Evolutionary conservation across 768 basidiomycete genomes (phyloP), one percentile per base, ranked within the genome.

Genomic region (Cystofilobasidium macerans): DNA sequence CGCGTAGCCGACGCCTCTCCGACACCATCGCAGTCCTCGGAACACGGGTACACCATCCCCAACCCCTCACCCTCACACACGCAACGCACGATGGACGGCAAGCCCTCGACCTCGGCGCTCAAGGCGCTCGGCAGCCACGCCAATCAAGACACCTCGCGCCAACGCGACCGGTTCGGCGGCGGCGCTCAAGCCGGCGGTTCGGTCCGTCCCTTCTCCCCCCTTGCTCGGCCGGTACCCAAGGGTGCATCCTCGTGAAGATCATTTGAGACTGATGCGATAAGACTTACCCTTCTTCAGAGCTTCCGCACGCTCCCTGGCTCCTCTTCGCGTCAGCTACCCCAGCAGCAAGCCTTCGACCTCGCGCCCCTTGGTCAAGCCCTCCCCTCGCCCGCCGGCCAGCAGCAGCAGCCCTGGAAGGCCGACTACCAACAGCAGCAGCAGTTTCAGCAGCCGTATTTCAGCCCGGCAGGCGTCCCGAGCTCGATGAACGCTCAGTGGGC

Each of bases 311-410:
- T 54, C 51, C 51, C 51, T 5, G 48, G 48, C 30, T 28, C 51
- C 4, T 54, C 51, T 13, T 54, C 51, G 51, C 51, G 51, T 30
- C 51, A 54, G 51, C 48, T 26, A 26, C 48, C 26, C 11, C 43
- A 54, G 51, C 51, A 28, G 51, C 58, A 60, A 28, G 57, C 58
- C 11, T 66, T 66, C 48, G 48, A 66, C 36, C 59, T 66, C 14
- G 33, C 58, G n/a, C 30, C 33, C 24, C 57, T 66, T 2, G 57
- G 58, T n/a, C 30, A 66, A 8, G 58, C 65, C 16, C 58, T 60
- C 32, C 22, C 57, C 14, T 20, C 35, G 26, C 6, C 26, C 11
- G 30, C 32, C 32, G 26, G 22, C 8, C 53, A 56, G 20, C 53
- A 30, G 28, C 24, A 9, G 16, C 22, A 18, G 13, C 9, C 54